These are phyloP conservation scores for Metschnikowia gruessii DNA, from an alignment of 805 yeast species.

Conservation along the genomic window DNA sequence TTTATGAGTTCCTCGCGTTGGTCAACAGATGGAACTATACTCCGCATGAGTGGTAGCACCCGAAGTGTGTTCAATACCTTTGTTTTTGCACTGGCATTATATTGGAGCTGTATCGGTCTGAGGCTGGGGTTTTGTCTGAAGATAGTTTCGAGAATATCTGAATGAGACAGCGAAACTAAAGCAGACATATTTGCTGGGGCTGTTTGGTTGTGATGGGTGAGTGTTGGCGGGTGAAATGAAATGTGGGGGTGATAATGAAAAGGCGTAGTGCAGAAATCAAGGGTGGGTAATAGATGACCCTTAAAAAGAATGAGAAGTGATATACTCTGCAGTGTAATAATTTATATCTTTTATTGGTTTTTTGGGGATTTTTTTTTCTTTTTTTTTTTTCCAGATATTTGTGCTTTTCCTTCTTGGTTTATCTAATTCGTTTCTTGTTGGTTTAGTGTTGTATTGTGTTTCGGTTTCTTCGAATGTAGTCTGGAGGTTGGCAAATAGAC, in stretches of 20 bases:
- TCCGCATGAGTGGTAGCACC: constrained; percentile 14
- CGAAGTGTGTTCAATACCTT: constrained; percentile 12
- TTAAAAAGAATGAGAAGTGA: background rate
- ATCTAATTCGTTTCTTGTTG: no score
- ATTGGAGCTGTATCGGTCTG: constrained; percentile 8
- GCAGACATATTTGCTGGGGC: background rate
- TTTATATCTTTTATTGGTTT: no score
- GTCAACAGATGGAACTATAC: constrained; percentile 14
- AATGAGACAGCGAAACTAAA: constrained; percentile 8
- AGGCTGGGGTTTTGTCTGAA: constrained; percentile 16
- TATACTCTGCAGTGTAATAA: no score
- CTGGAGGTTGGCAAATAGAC: no score
- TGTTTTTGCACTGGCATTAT: constrained; percentile 11
- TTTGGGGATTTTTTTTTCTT: background rate
- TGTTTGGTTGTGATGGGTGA: background rate
- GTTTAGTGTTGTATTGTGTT: no score
- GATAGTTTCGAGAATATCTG: constrained; percentile 18
- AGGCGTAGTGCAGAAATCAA: background rate
- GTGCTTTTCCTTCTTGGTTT: background rate
- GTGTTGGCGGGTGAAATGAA: background rate
- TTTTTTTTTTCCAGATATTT: background rate
- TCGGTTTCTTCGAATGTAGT: no score
- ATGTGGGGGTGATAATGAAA: background rate
- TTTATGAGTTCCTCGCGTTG: constrained; percentile 20
- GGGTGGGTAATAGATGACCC: no score